Evolutionary conservation across 352 stramenopile genomes (phyloP).

Genomic region (Phytophthora pluvialis): DNA sequence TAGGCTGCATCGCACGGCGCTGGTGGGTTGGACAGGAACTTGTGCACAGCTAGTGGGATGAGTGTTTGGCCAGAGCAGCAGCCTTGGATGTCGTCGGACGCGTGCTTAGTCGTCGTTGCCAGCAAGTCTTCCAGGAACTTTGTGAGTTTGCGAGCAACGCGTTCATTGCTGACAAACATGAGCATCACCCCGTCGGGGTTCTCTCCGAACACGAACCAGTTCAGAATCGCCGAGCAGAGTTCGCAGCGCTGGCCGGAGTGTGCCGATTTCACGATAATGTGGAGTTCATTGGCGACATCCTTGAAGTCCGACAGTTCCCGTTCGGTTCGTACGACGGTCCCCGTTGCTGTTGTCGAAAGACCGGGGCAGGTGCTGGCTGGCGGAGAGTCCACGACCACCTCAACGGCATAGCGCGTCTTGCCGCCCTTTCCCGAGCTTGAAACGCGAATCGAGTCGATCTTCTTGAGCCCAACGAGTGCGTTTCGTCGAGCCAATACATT

Average conservation of each 20-base stretch:
- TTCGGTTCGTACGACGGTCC: not conserved
- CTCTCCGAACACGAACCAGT: slow-evolving; percentile 21
- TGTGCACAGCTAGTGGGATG: slow-evolving; percentile 24
- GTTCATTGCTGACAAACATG: slow-evolving; percentile 13
- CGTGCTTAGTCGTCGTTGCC: slow-evolving; percentile 4
- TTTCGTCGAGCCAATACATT: slow-evolving; percentile 6
- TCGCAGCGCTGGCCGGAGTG: slow-evolving; percentile 19
- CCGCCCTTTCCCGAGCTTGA: slow-evolving; percentile 15
- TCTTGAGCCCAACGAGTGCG: slow-evolving; percentile 16
- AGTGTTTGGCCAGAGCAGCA: slow-evolving; percentile 13
- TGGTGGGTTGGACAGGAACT: slow-evolving; percentile 19
- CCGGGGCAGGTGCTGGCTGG: not conserved
- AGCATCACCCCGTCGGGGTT: slow-evolving; percentile 19
- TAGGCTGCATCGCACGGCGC: slow-evolving; percentile 9
- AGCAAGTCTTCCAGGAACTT: slow-evolving; percentile 27
- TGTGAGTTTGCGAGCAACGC: slow-evolving; percentile 23
- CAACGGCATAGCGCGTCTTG: slow-evolving; percentile 15
- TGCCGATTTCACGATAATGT: slow-evolving; percentile 10
- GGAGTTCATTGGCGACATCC: slow-evolving; percentile 11
- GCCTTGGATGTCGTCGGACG: slow-evolving; percentile 7
- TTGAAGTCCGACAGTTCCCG: slow-evolving; percentile 23
- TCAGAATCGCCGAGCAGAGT: slow-evolving; percentile 19
- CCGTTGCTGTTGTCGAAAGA: slow-evolving; percentile 6
- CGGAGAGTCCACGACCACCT: slow-evolving; percentile 6
- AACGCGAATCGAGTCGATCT: slow-evolving; percentile 21